A percentile compares a stretch with the other conserved stretches of the same genome.
These are phyloP conservation scores for Lodderomyces theae DNA, from an alignment of 1,139 yeast species.

Conservation along the genomic window DNA sequence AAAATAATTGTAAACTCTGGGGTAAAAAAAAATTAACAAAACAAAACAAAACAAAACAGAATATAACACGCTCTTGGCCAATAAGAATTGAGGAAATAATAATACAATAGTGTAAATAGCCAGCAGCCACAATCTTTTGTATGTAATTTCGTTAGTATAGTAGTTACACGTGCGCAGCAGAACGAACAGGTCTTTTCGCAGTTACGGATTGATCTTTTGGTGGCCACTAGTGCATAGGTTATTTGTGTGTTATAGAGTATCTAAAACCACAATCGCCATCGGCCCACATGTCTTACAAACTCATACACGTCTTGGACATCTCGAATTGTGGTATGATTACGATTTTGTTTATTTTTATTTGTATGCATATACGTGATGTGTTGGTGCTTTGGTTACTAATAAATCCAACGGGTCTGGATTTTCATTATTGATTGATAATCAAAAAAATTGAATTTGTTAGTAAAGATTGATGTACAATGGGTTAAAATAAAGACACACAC, in stretches of 20 bases:
- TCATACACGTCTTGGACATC: background rate
- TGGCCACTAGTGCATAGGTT: no score
- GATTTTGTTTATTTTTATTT: no score
- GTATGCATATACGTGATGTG: no score
- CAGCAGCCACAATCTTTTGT: background rate
- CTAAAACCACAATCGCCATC: no score
- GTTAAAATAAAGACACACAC: background rate
- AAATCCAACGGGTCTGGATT: background rate
- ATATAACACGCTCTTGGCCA: background rate
- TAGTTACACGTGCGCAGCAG: background rate
- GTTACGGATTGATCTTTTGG: no score
- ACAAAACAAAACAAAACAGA: no score
- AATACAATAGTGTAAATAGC: background rate
- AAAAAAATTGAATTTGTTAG: background rate
- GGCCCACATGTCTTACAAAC: background rate
- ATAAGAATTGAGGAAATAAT: conserved; percentile 1
- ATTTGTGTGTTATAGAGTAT: no score
- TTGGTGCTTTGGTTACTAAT: background rate
- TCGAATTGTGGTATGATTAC: background rate
- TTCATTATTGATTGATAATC: background rate
- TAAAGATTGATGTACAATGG: background rate
- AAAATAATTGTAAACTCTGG: background rate
- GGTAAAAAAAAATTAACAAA: no score
- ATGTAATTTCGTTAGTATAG: background rate
- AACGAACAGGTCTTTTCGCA: no score